Percentiles rank a stretch among this genome's conserved stretches.
Evolutionary conservation across 768 basidiomycete genomes (phyloP).

Genomic region (Macrolepiota dolichaula): DNA sequence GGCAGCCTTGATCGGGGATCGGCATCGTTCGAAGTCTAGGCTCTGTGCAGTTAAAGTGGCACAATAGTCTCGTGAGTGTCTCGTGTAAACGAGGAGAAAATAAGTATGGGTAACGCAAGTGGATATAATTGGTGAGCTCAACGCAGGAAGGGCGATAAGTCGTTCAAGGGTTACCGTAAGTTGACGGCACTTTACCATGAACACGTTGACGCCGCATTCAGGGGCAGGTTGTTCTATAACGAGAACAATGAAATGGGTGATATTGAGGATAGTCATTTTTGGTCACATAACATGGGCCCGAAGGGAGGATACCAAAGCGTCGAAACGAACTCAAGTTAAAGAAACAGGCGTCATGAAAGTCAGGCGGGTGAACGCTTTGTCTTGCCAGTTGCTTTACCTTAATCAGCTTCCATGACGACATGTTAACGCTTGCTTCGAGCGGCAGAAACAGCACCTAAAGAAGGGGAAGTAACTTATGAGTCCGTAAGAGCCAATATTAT

Average conservation of each 20-base stretch:
- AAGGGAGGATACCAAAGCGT: too few relatives aligned
- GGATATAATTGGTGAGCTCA: background rate
- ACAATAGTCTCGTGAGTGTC: background rate
- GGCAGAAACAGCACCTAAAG: conserved; percentile 39
- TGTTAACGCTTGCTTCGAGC: conserved; percentile 38
- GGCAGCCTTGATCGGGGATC: background rate
- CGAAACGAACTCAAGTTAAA: too few relatives aligned
- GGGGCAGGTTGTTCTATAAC: background rate
- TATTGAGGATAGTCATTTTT: background rate
- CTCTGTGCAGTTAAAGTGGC: background rate
- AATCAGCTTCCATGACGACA: conserved; percentile 7
- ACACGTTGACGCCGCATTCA: background rate
- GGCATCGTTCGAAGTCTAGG: background rate
- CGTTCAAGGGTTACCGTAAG: background rate
- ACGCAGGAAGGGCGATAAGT: background rate
- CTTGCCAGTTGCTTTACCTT: background rate
- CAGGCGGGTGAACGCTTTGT: background rate
- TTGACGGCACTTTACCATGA: background rate
- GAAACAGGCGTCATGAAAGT: too few relatives aligned
- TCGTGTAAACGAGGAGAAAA: background rate
- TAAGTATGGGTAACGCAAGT: background rate
- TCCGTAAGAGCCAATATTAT: background rate
- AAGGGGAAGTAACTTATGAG: background rate
- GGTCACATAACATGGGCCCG: too few relatives aligned
- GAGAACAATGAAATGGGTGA: background rate